Conservation (phyloP, 2,329 filamentous ascomycete species). For the Arthrocladium fulminans region DNA sequence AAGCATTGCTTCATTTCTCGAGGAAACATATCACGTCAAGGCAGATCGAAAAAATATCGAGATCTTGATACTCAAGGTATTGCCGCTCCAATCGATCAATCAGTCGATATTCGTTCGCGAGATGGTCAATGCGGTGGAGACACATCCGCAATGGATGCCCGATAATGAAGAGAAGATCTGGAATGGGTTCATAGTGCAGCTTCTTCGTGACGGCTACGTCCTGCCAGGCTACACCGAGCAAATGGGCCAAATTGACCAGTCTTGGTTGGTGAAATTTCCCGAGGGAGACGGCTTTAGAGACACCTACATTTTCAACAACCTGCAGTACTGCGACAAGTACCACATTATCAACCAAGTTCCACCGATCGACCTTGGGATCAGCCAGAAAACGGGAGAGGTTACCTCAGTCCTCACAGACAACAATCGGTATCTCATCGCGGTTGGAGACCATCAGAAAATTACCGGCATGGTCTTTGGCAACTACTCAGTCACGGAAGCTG, state of each 20-base stretch:
- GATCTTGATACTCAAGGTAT: constrained; percentile 24
- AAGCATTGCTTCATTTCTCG: constrained; percentile 23
- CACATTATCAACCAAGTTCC: constrained; percentile 24
- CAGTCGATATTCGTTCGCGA: constrained; percentile 23
- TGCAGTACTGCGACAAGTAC: constrained; percentile 20
- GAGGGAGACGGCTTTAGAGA: constrained; percentile 21
- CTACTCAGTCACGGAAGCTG: constrained; percentile 19
- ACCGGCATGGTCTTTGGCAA: constrained; percentile 17
- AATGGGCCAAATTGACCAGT: constrained; percentile 17
- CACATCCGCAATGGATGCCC: constrained; percentile 9
- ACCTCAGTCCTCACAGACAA: constrained; percentile 21
- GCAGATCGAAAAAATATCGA: constrained; percentile 23
- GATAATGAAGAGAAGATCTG: constrained; percentile 16
- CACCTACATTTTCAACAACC: constrained; percentile 21
- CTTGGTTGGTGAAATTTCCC: constrained; percentile 24
- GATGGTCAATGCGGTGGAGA: constrained; percentile 20
- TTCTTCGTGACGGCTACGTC: constrained; percentile 19
- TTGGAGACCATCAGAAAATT: constrained; percentile 22
- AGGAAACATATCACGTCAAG: constrained; percentile 23
- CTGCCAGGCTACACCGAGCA: constrained; percentile 21
- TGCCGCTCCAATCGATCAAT: constrained; percentile 26
- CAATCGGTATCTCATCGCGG: constrained; percentile 18
- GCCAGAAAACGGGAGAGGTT: constrained; percentile 13
- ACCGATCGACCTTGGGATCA: constrained; percentile 18
- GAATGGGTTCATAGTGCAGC: constrained; percentile 19